Conservation (phyloP, 179 eudicot genomes). For the Amaranthus tricolor region DNA sequence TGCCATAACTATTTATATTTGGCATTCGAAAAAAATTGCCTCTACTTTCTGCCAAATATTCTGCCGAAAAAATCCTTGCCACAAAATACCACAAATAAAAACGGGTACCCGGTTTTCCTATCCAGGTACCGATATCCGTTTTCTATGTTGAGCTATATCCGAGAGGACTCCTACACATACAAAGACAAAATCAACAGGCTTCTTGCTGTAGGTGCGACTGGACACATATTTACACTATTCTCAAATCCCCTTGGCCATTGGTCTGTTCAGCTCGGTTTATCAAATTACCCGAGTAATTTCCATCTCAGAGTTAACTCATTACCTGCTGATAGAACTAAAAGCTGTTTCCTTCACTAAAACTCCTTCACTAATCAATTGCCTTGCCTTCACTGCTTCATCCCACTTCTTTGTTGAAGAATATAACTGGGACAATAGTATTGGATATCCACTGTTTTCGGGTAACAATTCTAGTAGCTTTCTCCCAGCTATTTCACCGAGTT, state of each 20-base stretch:
- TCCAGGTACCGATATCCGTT: too few species aligned
- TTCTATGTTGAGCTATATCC: too few species aligned
- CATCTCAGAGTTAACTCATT: not conserved
- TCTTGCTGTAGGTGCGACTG: too few species aligned
- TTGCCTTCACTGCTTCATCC: constrained; percentile 40
- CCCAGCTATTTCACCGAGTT: constrained; percentile 49
- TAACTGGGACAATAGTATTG: constrained; percentile 38
- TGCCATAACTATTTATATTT: too few species aligned
- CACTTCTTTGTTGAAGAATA: constrained; percentile 41
- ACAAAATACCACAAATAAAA: too few species aligned
- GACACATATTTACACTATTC: not conserved
- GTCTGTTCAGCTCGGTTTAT: too few species aligned
- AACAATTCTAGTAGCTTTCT: constrained; percentile 32
- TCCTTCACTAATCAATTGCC: constrained; percentile 28
- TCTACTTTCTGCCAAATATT: too few species aligned
- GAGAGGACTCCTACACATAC: too few species aligned
- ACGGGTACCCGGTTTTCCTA: too few species aligned
- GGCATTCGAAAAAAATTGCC: too few species aligned
- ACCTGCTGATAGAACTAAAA: constrained; percentile 25
- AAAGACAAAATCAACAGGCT: too few species aligned
- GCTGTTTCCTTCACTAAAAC: constrained; percentile 35
- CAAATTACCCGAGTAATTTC: not conserved
- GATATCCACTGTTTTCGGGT: constrained; percentile 41
- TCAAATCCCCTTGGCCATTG: not conserved
- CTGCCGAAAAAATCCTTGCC: too few species aligned